phyloP scores from a whole-genome alignment of 352 stramenopile genomes.

The Globisporangium mamillatum region DNA sequence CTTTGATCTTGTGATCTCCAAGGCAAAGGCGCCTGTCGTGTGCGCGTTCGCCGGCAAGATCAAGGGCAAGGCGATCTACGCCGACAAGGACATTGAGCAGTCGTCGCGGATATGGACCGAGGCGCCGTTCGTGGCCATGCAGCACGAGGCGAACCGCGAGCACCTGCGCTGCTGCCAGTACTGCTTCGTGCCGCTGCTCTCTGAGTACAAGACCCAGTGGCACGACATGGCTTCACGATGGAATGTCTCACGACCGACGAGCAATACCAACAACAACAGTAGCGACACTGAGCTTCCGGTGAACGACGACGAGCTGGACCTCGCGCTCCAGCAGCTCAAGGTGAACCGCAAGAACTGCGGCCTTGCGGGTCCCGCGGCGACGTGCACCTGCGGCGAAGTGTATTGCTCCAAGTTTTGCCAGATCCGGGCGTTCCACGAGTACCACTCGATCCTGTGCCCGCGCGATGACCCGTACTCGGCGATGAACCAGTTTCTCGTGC shows the following conservation, averaged over 20 bases:
- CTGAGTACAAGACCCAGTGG: constrained; percentile 50
- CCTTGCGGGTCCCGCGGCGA: constrained; percentile 30
- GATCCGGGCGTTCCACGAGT: constrained; percentile 62
- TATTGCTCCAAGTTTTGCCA: constrained; percentile 86
- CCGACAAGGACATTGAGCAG: constrained; percentile 41
- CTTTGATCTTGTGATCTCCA: constrained; percentile 63
- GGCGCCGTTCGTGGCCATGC: constrained; percentile 67
- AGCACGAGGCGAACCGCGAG: constrained; percentile 47
- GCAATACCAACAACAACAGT: not conserved
- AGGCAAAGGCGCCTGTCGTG: constrained; percentile 56
- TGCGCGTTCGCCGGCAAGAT: constrained; percentile 51
- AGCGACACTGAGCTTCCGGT: constrained; percentile 1
- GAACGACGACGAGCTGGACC: constrained; percentile 36
- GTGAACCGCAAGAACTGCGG: constrained; percentile 53
- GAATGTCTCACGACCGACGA: constrained; percentile 2
- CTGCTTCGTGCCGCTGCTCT: constrained; percentile 66
- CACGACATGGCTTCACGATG: constrained; percentile 34
- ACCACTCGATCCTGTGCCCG: constrained; percentile 76
- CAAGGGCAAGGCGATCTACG: constrained; percentile 78
- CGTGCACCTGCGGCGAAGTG: constrained; percentile 66
- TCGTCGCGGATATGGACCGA: constrained; percentile 65
- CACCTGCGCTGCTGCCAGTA: constrained; percentile 57
- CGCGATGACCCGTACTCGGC: constrained; percentile 53
- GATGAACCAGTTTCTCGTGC: constrained; percentile 61
- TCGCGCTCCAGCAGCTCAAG: constrained; percentile 34